A percentile compares a stretch with the other conserved stretches of the same genome.
phyloP scores from a whole-genome alignment of 179 eudicot genomes.

The Beta macrorhiza region DNA sequence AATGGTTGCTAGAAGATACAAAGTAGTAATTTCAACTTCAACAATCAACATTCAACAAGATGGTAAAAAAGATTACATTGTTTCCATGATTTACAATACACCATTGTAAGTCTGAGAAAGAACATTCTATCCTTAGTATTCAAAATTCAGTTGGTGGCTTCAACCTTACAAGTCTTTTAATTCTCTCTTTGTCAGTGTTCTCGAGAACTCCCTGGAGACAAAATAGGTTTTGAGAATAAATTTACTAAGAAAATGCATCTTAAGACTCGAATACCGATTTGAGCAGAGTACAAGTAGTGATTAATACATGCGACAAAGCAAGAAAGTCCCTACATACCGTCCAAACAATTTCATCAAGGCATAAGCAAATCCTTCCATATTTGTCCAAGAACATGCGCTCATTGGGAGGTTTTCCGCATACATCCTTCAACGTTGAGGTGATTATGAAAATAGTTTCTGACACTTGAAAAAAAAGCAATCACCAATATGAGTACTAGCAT shows the following conservation, averaged over 20 bases:
- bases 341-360: conserved; percentile 96
- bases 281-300: not conserved
- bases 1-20: not conserved
- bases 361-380: conserved; percentile 93
- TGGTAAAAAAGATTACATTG: not conserved
- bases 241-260: not conserved
- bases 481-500: conserved; percentile 1
- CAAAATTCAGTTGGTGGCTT: conserved; percentile 53
- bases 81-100: conserved; percentile 1
- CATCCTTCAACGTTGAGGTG: conserved; percentile 84
- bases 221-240: not conserved
- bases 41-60: not conserved
- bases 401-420: conserved; percentile 87
- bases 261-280: not conserved
- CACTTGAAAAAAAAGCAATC: conserved; percentile 44
- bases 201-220: conserved; percentile 44
- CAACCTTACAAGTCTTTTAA: conserved; percentile 52
- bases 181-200: conserved; percentile 49
- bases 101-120: not conserved
- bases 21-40: not conserved
- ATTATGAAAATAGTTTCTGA: conserved; percentile 76
- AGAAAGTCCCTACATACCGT: conserved; percentile 55
- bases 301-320: not conserved
- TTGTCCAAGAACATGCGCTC: conserved; percentile 95
- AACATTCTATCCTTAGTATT: not conserved